Evolutionary conservation across 169 alveolate genomes (phyloP).

Genomic region (Plasmodium knowlesi): DNA sequence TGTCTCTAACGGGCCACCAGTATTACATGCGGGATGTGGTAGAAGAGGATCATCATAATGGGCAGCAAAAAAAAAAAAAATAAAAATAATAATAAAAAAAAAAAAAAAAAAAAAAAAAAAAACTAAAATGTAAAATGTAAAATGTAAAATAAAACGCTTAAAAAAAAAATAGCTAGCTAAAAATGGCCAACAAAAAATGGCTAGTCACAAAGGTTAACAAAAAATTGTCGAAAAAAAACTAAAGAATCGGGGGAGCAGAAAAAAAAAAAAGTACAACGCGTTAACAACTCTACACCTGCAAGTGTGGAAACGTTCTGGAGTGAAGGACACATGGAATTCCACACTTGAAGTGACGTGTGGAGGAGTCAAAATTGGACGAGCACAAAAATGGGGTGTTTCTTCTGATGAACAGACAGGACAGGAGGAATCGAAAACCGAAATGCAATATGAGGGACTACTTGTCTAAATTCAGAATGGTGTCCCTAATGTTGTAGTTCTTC

Average conservation of each 20-base stretch:
- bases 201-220: neutral
- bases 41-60: neutral
- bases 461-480: constrained; percentile 51
- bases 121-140: neutral
- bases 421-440: neutral
- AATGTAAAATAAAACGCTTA: neutral
- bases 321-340: neutral
- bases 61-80: constrained; percentile 9
- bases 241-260: neutral
- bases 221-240: neutral
- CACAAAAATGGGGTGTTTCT: neutral
- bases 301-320: neutral
- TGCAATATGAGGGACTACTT: neutral
- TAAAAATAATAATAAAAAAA: neutral
- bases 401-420: neutral
- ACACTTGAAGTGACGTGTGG: neutral
- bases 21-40: neutral
- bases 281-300: neutral
- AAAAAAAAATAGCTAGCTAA: neutral
- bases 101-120: neutral
- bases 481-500: constrained; percentile 45
- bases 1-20: neutral
- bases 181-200: neutral
- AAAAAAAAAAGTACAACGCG: neutral
- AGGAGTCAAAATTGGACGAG: neutral